These are phyloP conservation scores for Gyrodon lividus DNA, from an alignment of 768 basidiomycete genomes.

Conservation along the genomic window DNA sequence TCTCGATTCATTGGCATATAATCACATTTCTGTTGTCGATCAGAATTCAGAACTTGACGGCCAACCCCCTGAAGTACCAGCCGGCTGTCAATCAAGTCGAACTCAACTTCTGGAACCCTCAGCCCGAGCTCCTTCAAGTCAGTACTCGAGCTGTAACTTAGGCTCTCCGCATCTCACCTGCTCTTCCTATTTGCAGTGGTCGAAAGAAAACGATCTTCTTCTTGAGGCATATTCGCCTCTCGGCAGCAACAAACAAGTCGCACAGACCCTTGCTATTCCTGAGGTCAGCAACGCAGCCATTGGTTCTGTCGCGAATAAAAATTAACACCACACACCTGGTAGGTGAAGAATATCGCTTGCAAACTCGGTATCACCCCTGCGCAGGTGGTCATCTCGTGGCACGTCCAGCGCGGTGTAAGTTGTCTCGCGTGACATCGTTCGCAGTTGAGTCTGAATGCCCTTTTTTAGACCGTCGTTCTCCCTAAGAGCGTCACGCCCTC, in stretches of 20 bases:
- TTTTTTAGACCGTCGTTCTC: slow-evolving; percentile 58
- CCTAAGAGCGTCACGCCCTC: slow-evolving; percentile 76
- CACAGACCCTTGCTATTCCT: slow-evolving; percentile 55
- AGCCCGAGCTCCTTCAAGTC: slow-evolving; percentile 71
- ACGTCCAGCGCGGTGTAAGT: slow-evolving; percentile 70
- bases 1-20: background rate
- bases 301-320: background rate
- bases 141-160: background rate
- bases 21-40: background rate
- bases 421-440: background rate
- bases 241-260: slow-evolving; percentile 59
- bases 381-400: slow-evolving; percentile 74
- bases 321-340: background rate
- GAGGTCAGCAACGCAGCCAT: slow-evolving; percentile 35
- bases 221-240: slow-evolving; percentile 79
- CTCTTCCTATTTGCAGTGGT: slow-evolving; percentile 46
- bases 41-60: slow-evolving; percentile 60
- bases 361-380: slow-evolving; percentile 71
- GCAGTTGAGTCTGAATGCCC: background rate
- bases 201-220: slow-evolving; percentile 60
- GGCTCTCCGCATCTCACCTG: background rate
- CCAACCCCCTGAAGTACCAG: slow-evolving; percentile 55
- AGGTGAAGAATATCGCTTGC: slow-evolving; percentile 58
- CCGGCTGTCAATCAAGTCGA: slow-evolving; percentile 82
- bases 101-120: slow-evolving; percentile 74